These are phyloP conservation scores for Heterobasidion irregulare DNA, from an alignment of 1,284 basidiomycete genomes.

Conservation along the genomic window DNA sequence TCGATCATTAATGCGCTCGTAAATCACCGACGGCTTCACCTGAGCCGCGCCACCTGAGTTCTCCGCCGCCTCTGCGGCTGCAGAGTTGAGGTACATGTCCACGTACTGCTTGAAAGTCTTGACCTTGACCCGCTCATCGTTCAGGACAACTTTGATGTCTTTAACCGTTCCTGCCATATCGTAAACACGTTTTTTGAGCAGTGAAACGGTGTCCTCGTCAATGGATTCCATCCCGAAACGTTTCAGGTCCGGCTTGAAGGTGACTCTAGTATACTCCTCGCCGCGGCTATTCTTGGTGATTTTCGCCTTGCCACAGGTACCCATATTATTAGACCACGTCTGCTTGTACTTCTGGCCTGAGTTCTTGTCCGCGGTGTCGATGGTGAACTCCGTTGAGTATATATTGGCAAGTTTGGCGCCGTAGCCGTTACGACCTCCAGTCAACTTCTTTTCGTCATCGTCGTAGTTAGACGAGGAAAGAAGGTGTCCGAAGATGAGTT, in stretches of 20 bases:
- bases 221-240: conserved; percentile 92
- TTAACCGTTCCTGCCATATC: conserved; percentile 95
- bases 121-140: conserved; percentile 89
- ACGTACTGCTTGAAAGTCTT: conserved; percentile 98
- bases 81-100: conserved; percentile 84
- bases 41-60: conserved; percentile 67
- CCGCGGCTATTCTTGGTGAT: conserved; percentile 85
- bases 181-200: conserved; percentile 93
- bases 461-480: conserved; percentile 98
- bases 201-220: conserved; percentile 85
- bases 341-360: conserved; percentile 91
- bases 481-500: conserved; percentile 95
- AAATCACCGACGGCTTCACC: conserved; percentile 73
- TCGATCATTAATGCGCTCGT: conserved; percentile 73
- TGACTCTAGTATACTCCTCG: conserved; percentile 93
- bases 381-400: conserved; percentile 94
- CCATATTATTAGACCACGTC: conserved; percentile 94
- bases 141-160: conserved; percentile 90
- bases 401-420: conserved; percentile 99
- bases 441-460: conserved; percentile 98
- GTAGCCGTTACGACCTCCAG: conserved; percentile 97
- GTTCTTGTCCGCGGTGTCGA: conserved; percentile 94
- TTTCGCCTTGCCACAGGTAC: conserved; percentile 79
- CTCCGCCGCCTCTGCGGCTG: conserved; percentile 56
- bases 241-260: conserved; percentile 88